Evolutionary conservation across 768 basidiomycete species (phyloP).

Genomic region (Psilocybe tampanensis): DNA sequence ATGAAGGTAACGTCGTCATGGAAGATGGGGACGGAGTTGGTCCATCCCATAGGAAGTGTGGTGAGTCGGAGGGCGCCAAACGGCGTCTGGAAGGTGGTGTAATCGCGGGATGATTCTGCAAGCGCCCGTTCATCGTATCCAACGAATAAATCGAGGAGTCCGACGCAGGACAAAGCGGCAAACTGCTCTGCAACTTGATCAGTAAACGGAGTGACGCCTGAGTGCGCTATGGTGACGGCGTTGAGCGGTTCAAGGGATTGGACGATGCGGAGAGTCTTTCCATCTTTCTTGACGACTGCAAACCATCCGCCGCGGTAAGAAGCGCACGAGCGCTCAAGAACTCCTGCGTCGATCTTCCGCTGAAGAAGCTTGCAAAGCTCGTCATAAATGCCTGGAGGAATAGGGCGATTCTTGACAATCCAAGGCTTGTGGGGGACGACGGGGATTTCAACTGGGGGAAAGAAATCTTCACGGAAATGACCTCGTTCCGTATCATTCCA

Average conservation of each 20-base stretch:
- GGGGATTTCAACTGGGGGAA: no score
- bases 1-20: conserved; percentile 19
- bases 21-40: no score
- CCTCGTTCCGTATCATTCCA: conserved; percentile 41
- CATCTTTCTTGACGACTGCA: conserved; percentile 39
- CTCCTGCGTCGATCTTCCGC: conserved; percentile 37
- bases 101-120: conserved; percentile 29
- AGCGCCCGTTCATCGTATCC: no score
- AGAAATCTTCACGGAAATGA: no score
- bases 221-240: conserved; percentile 34
- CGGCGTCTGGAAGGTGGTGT: conserved; percentile 44
- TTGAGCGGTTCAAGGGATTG: conserved; percentile 41
- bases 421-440: conserved; percentile 34
- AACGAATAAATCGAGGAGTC: conserved; percentile 33
- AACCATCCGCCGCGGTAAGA: conserved; percentile 43
- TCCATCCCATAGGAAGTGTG: no score
- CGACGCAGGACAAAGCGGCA: conserved; percentile 28
- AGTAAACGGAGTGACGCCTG: conserved; percentile 29
- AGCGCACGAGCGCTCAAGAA: conserved; percentile 39
- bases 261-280: conserved; percentile 32
- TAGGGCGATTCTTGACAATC: conserved; percentile 30
- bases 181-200: conserved; percentile 36
- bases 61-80: conserved; percentile 23
- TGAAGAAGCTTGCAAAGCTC: conserved; percentile 33
- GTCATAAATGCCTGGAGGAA: conserved; percentile 30